phyloP scores from a whole-genome alignment of 768 basidiomycete genomes.

The Cystobasidium ongulense region DNA sequence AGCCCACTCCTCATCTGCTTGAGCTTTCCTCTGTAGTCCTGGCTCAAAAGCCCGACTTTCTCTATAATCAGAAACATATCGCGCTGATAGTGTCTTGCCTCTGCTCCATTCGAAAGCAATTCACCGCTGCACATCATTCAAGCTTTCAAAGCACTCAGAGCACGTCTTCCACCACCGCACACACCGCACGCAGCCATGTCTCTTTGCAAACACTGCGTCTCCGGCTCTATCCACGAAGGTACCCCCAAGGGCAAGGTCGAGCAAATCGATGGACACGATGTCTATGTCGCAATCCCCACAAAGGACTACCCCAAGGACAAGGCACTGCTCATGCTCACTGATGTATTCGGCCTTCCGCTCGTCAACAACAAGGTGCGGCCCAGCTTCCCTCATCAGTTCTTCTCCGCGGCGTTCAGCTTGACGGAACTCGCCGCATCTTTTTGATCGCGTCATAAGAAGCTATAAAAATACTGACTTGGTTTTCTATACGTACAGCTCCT shows the following conservation, averaged over 20 bases:
- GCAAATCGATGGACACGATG: slow-evolving; percentile 23
- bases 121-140: neutral
- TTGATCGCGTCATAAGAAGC: neutral
- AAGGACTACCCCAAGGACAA: slow-evolving; percentile 19
- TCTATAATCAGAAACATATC: no score
- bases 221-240: slow-evolving; percentile 4
- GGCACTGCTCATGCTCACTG: slow-evolving; percentile 9
- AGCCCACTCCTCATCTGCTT: no score
- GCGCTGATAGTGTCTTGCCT: neutral
- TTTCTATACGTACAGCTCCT: slow-evolving; percentile 17
- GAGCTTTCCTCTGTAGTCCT: no score
- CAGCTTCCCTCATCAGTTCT: neutral
- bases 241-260: slow-evolving; percentile 9
- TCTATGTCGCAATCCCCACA: slow-evolving; percentile 10
- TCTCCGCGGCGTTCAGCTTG: neutral
- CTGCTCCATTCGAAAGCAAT: neutral
- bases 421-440: neutral
- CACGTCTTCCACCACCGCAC: neutral
- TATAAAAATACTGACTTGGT: neutral
- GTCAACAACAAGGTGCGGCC: slow-evolving; percentile 11
- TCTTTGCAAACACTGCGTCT: slow-evolving; percentile 12
- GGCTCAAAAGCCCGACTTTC: no score
- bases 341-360: slow-evolving; percentile 13
- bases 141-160: neutral
- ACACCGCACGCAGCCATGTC: neutral